These are phyloP conservation scores for Plectosphaerella cucumerina DNA, from an alignment of 2,329 filamentous ascomycete genomes.

Conservation along the genomic window DNA sequence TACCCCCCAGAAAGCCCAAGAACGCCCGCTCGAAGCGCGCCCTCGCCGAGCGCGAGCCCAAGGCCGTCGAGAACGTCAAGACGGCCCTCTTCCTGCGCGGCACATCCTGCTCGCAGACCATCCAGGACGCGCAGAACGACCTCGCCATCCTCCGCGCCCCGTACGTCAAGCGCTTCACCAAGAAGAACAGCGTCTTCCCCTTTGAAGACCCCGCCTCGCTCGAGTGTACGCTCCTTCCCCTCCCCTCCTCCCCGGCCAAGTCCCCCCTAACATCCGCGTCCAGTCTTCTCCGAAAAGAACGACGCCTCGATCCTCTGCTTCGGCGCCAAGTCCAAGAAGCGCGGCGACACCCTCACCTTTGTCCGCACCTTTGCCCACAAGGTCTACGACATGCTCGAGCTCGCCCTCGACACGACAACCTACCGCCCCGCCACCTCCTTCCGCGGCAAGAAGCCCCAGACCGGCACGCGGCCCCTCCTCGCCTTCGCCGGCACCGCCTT, in stretches of 20 bases:
- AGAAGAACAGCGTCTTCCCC: constrained; percentile 93
- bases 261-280: neutral
- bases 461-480: constrained; percentile 85
- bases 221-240: constrained; percentile 47
- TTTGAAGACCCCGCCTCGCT: constrained; percentile 87
- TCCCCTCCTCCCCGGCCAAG: neutral
- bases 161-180: constrained; percentile 76
- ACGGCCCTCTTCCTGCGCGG: constrained; percentile 85
- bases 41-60: constrained; percentile 88
- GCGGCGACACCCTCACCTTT: constrained; percentile 85
- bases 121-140: constrained; percentile 80
- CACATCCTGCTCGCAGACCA: constrained; percentile 75
- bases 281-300: constrained; percentile 82
- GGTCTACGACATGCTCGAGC: constrained; percentile 90
- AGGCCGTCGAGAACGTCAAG: constrained; percentile 85
- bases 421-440: constrained; percentile 71
- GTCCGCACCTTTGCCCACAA: constrained; percentile 80
- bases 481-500: constrained; percentile 87
- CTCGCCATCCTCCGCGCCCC: constrained; percentile 82
- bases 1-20: constrained; percentile 49
- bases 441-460: constrained; percentile 68
- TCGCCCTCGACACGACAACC: constrained; percentile 72
- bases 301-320: constrained; percentile 84
- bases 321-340: constrained; percentile 84
- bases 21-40: constrained; percentile 90